Percentiles rank a stretch among this genome's conserved stretches.
These are phyloP conservation scores for Debaryomyces udenii DNA, from an alignment of 1,139 yeast species.

Conservation along the genomic window DNA sequence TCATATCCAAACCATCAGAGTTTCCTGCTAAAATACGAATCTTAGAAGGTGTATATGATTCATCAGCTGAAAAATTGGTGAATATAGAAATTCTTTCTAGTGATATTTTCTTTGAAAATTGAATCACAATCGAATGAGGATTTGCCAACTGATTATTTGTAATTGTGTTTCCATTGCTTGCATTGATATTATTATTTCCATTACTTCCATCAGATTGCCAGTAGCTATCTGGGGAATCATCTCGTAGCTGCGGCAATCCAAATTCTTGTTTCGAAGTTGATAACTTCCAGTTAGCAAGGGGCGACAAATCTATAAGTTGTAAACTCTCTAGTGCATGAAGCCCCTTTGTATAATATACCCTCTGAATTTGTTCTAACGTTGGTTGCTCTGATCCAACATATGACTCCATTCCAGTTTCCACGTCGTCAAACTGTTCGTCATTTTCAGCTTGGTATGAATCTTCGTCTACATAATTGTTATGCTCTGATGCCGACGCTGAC, in stretches of 20 bases:
- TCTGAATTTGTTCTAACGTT: constrained; percentile 41
- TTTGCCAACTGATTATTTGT: constrained; percentile 52
- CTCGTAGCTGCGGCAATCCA: constrained; percentile 70
- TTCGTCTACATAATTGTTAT: constrained; percentile 11
- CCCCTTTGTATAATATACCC: constrained; percentile 50
- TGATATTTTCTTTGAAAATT: constrained; percentile 77
- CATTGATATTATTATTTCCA: constrained; percentile 29
- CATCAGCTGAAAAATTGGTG: constrained; percentile 70
- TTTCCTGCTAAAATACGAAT: constrained; percentile 79
- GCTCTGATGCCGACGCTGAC: constrained; percentile 21
- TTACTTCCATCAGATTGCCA: constrained; percentile 94
- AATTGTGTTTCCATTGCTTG: constrained; percentile 28
- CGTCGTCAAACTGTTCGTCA: constrained; percentile 15
- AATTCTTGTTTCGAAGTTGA: constrained; percentile 76
- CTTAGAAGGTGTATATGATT: constrained; percentile 87
- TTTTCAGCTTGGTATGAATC: constrained; percentile 19
- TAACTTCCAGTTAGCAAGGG: constrained; percentile 82
- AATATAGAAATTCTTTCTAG: constrained; percentile 73
- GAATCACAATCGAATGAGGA: constrained; percentile 83
- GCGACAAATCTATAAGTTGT: constrained; percentile 74
- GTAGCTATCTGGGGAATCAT: constrained; percentile 71
- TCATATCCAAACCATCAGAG: constrained; percentile 77
- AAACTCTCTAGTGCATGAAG: constrained; percentile 57
- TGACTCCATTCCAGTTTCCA: constrained; percentile 16
- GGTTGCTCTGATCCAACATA: constrained; percentile 28